phyloP scores from a whole-genome alignment of 2,329 filamentous ascomycete genomes.

The Xylaria sp. region DNA sequence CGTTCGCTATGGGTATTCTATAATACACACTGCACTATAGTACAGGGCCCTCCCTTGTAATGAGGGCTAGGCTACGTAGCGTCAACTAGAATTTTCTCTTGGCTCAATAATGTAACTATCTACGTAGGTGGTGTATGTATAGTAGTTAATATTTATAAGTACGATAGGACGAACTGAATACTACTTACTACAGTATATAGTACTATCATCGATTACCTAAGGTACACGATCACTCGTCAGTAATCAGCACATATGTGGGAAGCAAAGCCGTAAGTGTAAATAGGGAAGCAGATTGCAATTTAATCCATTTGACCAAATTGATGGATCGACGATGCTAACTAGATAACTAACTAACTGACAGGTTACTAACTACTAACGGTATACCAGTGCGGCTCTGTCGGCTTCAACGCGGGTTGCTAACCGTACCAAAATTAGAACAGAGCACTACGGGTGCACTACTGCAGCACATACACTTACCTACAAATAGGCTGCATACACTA shows the following conservation, averaged over 20 bases:
- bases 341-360: no score
- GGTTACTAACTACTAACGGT: no score
- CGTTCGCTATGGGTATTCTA: not conserved
- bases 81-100: not conserved
- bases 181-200: no score
- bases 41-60: not conserved
- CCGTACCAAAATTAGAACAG: slow-evolving; percentile 26
- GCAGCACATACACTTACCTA: slow-evolving; percentile 11
- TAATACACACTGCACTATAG: not conserved
- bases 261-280: not conserved
- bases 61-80: not conserved
- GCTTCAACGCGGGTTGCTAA: slow-evolving; percentile 22
- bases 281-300: slow-evolving; percentile 2
- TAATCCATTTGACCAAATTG: slow-evolving; percentile 20
- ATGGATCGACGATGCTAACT: slow-evolving; percentile 11
- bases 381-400: slow-evolving; percentile 32
- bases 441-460: slow-evolving; percentile 18
- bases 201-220: no score
- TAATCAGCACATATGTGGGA: not conserved
- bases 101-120: slow-evolving; percentile 1
- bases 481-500: not conserved
- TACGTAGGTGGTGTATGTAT: no score
- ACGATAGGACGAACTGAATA: slow-evolving; percentile 5
- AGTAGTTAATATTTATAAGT: no score
- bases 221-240: not conserved